Conservation (phyloP, 164 flowering plant species). For the Aristolochia contorta region DNA sequence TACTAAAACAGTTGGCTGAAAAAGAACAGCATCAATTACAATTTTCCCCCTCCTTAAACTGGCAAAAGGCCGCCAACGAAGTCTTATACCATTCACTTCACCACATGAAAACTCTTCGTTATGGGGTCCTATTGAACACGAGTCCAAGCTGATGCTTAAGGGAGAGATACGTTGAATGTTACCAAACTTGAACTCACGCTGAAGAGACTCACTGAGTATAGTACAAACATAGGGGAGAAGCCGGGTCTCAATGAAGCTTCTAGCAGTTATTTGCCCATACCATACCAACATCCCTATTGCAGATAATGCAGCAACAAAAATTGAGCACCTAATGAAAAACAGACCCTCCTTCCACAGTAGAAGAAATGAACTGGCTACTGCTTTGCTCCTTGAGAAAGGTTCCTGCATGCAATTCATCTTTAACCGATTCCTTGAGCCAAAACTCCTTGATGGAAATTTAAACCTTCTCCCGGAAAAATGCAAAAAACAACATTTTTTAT, state of each 20-base stretch:
- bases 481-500: constrained; percentile 32
- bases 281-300: constrained; percentile 71
- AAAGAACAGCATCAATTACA: constrained; percentile 85
- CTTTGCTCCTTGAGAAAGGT: constrained; percentile 42
- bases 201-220: constrained; percentile 59
- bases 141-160: constrained; percentile 73
- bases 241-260: constrained; percentile 53
- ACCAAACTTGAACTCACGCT: constrained; percentile 75
- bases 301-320: constrained; percentile 62
- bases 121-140: constrained; percentile 81
- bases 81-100: constrained; percentile 64
- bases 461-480: constrained; percentile 45
- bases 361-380: constrained; percentile 40
- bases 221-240: constrained; percentile 86
- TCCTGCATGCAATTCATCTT: constrained; percentile 46
- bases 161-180: constrained; percentile 75
- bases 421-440: constrained; percentile 29
- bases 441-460: constrained; percentile 28
- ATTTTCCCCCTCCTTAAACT: constrained; percentile 89
- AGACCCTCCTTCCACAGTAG: constrained; percentile 83
- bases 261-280: constrained; percentile 72
- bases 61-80: constrained; percentile 70
- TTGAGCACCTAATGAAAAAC: constrained; percentile 62
- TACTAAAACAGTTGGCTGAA: constrained; percentile 60
- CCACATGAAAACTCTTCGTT: constrained; percentile 83